Base-by-base conservation (phyloP, 192 early-diverging fungal species). In the Umbelopsis ramanniana region DNA sequence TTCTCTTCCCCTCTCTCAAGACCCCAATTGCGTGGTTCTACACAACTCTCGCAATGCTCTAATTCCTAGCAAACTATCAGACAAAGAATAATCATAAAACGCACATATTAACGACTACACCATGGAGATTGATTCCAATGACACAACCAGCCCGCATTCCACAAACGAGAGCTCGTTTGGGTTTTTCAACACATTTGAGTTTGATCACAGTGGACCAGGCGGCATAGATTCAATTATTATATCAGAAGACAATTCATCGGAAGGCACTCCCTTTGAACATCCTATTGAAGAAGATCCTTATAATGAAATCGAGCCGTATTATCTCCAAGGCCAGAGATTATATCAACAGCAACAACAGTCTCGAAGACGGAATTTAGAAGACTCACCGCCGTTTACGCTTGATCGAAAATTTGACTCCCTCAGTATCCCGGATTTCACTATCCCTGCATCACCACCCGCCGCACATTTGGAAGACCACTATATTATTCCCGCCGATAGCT, bases 381-480 rank as follows among this genome's bases (percentile, higher is more conserved):
- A 37, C 7, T 63, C 57, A 17, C 57, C 57, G 12, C 35, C 57
- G 11, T 15, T n/a, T 37, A 35, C 57, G 6, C 26, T 63, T 29
- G 57, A 63, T 19, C 26, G 19, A 26, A 22, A 63, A 35, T 63
- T 63, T 63, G 57, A 63, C 33, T 63, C 57, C 57, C 57, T 63
- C 15, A 63, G 24, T 19, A 63, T 63, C 57, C 57, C 57, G 57
- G 57, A 63, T 63, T 63, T 63, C 17, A 63, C 57, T 7, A 63
- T 63, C 33, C 57, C 57, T 63, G 57, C 57, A 35, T 63, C 57
- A 63, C 57, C 57, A n/a, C 57, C 57, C 3, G 57, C 57, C 35
- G 57, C 57, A 15, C 57, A 63, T 35, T 63, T 63, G 33, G 57
- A 63, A 63, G 57, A 63, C 57, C 57, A 63, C 33, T 63, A 17